phyloP scores from a whole-genome alignment of 2,329 filamentous ascomycete species.

The Phyllosticta citriasiana region DNA sequence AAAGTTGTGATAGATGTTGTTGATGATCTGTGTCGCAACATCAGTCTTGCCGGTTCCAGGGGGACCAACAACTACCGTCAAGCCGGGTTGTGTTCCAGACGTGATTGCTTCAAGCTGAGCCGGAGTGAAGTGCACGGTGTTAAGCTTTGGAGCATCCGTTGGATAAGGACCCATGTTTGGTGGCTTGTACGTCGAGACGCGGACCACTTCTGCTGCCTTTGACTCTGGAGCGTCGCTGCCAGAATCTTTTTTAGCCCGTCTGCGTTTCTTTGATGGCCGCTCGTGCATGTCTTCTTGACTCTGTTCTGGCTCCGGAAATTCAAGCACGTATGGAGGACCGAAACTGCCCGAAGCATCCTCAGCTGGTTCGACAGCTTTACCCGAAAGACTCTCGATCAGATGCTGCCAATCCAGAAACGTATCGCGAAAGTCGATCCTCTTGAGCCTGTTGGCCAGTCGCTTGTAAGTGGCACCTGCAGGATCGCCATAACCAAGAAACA shows the following conservation, averaged over 20 bases:
- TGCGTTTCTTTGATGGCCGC: slow-evolving; percentile 49
- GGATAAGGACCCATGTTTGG: slow-evolving; percentile 85
- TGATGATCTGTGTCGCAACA: slow-evolving; percentile 96
- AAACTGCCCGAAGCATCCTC: slow-evolving; percentile 64
- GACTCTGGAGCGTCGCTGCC: neutral
- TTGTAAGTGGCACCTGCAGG: slow-evolving; percentile 80
- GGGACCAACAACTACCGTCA: slow-evolving; percentile 89
- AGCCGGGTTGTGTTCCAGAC: slow-evolving; percentile 85
- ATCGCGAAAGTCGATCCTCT: slow-evolving; percentile 79
- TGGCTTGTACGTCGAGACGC: slow-evolving; percentile 83
- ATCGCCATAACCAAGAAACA: slow-evolving; percentile 95
- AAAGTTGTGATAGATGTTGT: slow-evolving; percentile 98
- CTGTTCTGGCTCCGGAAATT: slow-evolving; percentile 38
- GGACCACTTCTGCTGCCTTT: slow-evolving; percentile 52
- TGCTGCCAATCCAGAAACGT: slow-evolving; percentile 96
- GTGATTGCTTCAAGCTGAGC: slow-evolving; percentile 86
- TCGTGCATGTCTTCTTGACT: slow-evolving; percentile 28
- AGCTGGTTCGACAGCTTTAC: slow-evolving; percentile 71
- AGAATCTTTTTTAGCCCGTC: slow-evolving; percentile 21
- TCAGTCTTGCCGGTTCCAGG: slow-evolving; percentile 99
- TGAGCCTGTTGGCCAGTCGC: slow-evolving; percentile 65
- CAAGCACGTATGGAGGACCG: slow-evolving; percentile 77
- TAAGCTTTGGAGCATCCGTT: slow-evolving; percentile 70
- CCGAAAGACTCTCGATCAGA: slow-evolving; percentile 79
- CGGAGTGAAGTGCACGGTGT: slow-evolving; percentile 79